phyloP scores from a whole-genome alignment of 2,329 filamentous ascomycete species.

The Emmonsia crescens region DNA sequence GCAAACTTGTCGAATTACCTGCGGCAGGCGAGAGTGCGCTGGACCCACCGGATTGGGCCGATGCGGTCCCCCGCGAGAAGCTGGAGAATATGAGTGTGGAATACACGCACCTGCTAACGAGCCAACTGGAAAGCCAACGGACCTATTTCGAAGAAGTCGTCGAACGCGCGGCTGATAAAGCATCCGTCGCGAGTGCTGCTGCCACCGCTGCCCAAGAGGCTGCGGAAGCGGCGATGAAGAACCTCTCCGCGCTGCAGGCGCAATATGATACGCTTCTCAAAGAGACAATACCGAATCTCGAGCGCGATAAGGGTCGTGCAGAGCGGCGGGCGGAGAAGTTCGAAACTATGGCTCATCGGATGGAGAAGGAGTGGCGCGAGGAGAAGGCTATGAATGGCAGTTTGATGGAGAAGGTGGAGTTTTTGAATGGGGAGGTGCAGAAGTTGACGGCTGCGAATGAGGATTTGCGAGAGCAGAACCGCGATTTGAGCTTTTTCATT shows the following conservation, averaged over 20 bases:
- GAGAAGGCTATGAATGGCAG: conserved; percentile 77
- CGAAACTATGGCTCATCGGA: conserved; percentile 60
- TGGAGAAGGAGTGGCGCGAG: conserved; percentile 69
- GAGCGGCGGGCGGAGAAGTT: conserved; percentile 59
- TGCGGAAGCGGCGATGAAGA: conserved; percentile 51
- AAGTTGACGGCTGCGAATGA: conserved; percentile 50
- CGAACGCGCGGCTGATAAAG: conserved; percentile 81
- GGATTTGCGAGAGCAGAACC: conserved; percentile 75
- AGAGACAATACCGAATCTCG: conserved; percentile 55
- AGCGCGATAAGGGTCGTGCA: conserved; percentile 61
- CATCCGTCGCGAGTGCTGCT: conserved; percentile 56
- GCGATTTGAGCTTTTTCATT: conserved; percentile 80
- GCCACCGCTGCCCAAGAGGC: conserved; percentile 43
- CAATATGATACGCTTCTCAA: conserved; percentile 43
- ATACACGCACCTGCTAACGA: conserved; percentile 87
- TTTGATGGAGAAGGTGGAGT: conserved; percentile 65
- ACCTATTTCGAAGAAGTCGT: conserved; percentile 91
- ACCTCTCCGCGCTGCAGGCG: conserved; percentile 45
- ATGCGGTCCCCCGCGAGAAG: conserved; percentile 46
- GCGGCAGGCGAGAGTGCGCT: conserved; percentile 37
- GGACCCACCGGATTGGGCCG: conserved; percentile 33
- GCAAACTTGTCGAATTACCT: conserved; percentile 85
- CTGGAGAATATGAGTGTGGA: conserved; percentile 75
- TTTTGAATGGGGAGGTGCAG: conserved; percentile 49
- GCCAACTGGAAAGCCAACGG: conserved; percentile 84